Evolutionary conservation across 1,284 basidiomycete genomes (phyloP), one percentile per base, ranked within the genome.

Genomic region (Trichosporon sp.): DNA sequence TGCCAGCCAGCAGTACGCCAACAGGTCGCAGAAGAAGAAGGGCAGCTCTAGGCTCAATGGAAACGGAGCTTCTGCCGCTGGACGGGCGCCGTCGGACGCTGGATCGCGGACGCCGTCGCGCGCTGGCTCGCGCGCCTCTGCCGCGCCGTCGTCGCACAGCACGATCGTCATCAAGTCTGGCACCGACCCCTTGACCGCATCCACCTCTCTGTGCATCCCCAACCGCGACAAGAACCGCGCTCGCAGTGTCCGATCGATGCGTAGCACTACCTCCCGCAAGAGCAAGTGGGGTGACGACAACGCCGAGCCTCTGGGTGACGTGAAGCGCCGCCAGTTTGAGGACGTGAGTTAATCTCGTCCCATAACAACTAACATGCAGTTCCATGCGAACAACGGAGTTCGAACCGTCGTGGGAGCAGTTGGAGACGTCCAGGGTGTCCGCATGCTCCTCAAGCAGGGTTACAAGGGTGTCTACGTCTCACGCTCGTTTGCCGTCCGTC

Each of bases 401-500:
- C 84, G 95, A 60, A 97, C 95, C 6, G 89, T 99, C 27, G 85
- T 89, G 69, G 95, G 95, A 13, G 89, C 87, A 71, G 92, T 99
- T 65, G 95, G 94, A 0, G 90, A 91, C 25, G 91, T 95, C 32
- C 83, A 89, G 66, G 88, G 92, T 78, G 91, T 94, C 0, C 87
- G 91, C 13, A 96, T 97, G 93, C 84, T 94, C 33, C 84, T 98
- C 72, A 95, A 94, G 82, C 85, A 86, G n/a, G 95, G 95, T 5
- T 91, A 99, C 80, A 85, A 92, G 27, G 88, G 95, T 73, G 94
- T 98, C 61, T 99, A 99, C 80, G 89, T 99, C 66, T 95, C 93
- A 21, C 86, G 95, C 65, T 89, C 89, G 75, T 99, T 99, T 76
- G 96, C 95, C 0, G 83, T 89, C 68, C 86, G 88, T 71, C 88